Evolutionary conservation across 2,329 filamentous ascomycete genomes (phyloP).

Genomic region (Pseudomassariella vexata): DNA sequence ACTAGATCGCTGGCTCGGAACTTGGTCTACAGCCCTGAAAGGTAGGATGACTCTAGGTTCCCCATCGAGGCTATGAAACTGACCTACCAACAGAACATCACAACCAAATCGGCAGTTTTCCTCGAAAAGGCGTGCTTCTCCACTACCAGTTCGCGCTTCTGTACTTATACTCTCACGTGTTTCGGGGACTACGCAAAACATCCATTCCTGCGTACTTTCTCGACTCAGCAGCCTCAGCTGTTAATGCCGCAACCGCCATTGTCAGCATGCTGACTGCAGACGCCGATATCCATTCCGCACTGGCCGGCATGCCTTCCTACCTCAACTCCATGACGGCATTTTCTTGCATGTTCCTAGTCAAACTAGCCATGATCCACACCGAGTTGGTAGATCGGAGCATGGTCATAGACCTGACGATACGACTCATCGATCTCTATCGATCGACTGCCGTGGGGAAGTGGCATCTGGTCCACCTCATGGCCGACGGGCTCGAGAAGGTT

Average conservation of each 20-base stretch:
- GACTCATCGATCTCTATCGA: slow-evolving; percentile 33
- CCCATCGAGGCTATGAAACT: slow-evolving; percentile 23
- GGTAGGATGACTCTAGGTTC: slow-evolving; percentile 15
- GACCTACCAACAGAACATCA: slow-evolving; percentile 32
- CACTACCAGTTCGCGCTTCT: slow-evolving; percentile 37
- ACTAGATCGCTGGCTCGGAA: slow-evolving; percentile 29
- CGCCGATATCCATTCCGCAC: slow-evolving; percentile 31
- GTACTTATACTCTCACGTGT: slow-evolving; percentile 34
- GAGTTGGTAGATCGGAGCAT: slow-evolving; percentile 29
- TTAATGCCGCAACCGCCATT: slow-evolving; percentile 34
- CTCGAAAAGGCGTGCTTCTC: slow-evolving; percentile 29
- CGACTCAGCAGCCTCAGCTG: slow-evolving; percentile 25
- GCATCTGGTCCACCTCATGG: slow-evolving; percentile 41
- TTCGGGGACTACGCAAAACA: slow-evolving; percentile 28
- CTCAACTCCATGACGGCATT: slow-evolving; percentile 48
- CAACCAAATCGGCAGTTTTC: slow-evolving; percentile 31
- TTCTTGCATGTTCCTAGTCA: slow-evolving; percentile 45
- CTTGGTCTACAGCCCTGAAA: slow-evolving; percentile 25
- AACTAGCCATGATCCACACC: slow-evolving; percentile 36
- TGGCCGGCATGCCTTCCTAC: slow-evolving; percentile 42
- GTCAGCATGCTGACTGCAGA: slow-evolving; percentile 38
- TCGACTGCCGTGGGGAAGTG: slow-evolving; percentile 34
- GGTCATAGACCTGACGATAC: slow-evolving; percentile 30
- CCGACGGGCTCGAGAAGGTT: slow-evolving; percentile 37
- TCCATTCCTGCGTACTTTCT: slow-evolving; percentile 28